A percentile compares a stretch with the other conserved stretches of the same genome.
Conservation (phyloP, 2,329 filamentous ascomycete genomes). For the Alternaria metachromatica region DNA sequence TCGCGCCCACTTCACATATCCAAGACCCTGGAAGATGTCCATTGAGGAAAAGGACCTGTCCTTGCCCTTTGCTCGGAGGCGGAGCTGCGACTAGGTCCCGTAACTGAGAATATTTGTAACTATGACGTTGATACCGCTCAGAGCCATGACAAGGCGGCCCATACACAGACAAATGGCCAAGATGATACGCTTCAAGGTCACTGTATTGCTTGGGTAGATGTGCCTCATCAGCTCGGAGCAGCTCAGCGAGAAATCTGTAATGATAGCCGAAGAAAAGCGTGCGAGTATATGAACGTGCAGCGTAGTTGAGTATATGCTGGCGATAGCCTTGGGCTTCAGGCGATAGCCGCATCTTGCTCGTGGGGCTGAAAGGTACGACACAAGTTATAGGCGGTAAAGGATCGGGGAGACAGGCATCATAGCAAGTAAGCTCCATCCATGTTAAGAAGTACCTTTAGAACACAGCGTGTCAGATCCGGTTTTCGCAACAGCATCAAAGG, state of each 20-base stretch:
- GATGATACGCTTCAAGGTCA: conserved; percentile 5
- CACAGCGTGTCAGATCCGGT: not conserved
- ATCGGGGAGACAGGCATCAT: not conserved
- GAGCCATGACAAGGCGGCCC: not conserved
- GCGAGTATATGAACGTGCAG: conserved; percentile 12
- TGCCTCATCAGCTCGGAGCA: not conserved
- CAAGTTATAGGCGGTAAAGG: not conserved
- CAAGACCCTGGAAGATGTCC: conserved; percentile 15
- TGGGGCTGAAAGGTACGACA: not conserved
- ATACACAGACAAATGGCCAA: conserved; percentile 3
- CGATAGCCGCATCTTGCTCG: not conserved
- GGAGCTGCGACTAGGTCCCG: not conserved
- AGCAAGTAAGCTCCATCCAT: not conserved
- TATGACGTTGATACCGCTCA: not conserved
- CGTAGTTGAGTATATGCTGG: conserved; percentile 1
- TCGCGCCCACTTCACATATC: conserved; percentile 8
- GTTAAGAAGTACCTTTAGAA: not conserved
- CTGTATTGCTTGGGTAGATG: not conserved
- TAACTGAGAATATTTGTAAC: conserved; percentile 2
- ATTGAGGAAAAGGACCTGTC: conserved; percentile 12
- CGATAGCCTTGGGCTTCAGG: conserved; percentile 3
- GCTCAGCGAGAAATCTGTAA: conserved; percentile 9
- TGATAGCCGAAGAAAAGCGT: conserved; percentile 12
- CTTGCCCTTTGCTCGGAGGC: not conserved
- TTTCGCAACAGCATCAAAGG: not conserved